Evolutionary conservation across 2,329 filamentous ascomycete species (phyloP).

Genomic region (Paecilomyces variotii): DNA sequence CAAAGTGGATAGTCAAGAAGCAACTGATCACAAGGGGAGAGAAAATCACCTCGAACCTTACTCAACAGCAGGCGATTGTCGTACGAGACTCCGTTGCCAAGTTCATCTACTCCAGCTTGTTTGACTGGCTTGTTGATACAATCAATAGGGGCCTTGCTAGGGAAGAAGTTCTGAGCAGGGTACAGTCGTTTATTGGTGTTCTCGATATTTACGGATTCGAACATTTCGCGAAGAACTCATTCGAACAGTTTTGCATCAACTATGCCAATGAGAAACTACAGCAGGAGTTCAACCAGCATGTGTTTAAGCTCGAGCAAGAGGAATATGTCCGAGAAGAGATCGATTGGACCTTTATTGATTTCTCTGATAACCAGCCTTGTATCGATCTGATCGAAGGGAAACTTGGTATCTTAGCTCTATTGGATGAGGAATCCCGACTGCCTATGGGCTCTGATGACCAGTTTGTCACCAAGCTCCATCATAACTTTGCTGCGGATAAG

Average conservation of each 20-base stretch:
- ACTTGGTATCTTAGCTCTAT: slow-evolving; percentile 79
- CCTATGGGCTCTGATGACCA: slow-evolving; percentile 97
- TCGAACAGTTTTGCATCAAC: slow-evolving; percentile 99
- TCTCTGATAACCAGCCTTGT: slow-evolving; percentile 97
- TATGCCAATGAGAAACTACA: slow-evolving; percentile 99
- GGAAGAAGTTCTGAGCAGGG: slow-evolving; percentile 73
- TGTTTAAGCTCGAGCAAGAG: slow-evolving; percentile 98
- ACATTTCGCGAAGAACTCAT: slow-evolving; percentile 98
- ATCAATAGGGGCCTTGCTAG: slow-evolving; percentile 89
- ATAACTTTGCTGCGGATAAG: slow-evolving; percentile 85
- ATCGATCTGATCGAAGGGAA: slow-evolving; percentile 98
- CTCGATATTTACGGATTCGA: slow-evolving; percentile 99
- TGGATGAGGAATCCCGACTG: slow-evolving; percentile 92
- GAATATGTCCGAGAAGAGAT: slow-evolving; percentile 94
- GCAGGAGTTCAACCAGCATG: slow-evolving; percentile 98
- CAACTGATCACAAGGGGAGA: slow-evolving; percentile 93
- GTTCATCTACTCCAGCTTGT: slow-evolving; percentile 95
- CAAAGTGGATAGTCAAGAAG: slow-evolving; percentile 99
- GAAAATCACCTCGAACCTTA: slow-evolving; percentile 94
- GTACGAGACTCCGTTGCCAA: slow-evolving; percentile 97
- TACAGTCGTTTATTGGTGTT: slow-evolving; percentile 90
- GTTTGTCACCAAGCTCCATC: slow-evolving; percentile 91
- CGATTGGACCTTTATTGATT: slow-evolving; percentile 99
- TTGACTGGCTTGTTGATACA: slow-evolving; percentile 97
- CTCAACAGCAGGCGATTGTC: slow-evolving; percentile 84